phyloP scores from a whole-genome alignment of 2,329 filamentous ascomycete species.

The Berkeleyomyces rouxiae region DNA sequence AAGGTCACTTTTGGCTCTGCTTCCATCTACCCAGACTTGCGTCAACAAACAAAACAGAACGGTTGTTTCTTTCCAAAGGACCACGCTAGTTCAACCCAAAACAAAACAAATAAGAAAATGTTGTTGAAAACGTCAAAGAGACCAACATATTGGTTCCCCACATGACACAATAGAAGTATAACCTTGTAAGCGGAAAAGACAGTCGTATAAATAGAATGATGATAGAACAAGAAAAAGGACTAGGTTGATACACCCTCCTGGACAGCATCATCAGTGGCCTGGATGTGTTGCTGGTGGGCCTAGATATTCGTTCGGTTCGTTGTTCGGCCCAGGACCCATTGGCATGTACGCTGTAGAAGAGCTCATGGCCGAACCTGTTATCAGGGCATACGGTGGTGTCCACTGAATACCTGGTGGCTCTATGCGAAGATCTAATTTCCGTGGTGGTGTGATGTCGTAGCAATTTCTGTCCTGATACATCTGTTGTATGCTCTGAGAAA shows the following conservation, averaged over 20 bases:
- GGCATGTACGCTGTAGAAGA: neutral
- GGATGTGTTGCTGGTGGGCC: neutral
- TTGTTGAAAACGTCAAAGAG: neutral
- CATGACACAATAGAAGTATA: neutral
- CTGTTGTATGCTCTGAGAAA: conserved; percentile 1
- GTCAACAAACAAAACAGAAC: neutral
- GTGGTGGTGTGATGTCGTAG: neutral
- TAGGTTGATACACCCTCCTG: neutral
- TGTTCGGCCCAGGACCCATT: neutral
- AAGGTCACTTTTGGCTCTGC: neutral
- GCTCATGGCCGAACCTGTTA: neutral
- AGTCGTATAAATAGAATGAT: neutral
- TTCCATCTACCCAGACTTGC: neutral
- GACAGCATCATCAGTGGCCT: neutral
- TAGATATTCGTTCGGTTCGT: neutral
- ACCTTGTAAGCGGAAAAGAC: neutral
- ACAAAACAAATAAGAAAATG: neutral
- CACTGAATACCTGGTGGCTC: neutral
- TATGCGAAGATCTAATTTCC: neutral
- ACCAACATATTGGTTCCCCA: neutral
- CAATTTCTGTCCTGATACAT: neutral
- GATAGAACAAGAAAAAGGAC: neutral
- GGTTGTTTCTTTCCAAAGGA: neutral
- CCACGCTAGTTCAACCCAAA: neutral
- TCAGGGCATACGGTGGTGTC: neutral